Percentiles rank a stretch among this genome's conserved stretches.
These are phyloP conservation scores for Xerophyta viscosa DNA, from an alignment of 106 monocot species.

Conservation along the genomic window DNA sequence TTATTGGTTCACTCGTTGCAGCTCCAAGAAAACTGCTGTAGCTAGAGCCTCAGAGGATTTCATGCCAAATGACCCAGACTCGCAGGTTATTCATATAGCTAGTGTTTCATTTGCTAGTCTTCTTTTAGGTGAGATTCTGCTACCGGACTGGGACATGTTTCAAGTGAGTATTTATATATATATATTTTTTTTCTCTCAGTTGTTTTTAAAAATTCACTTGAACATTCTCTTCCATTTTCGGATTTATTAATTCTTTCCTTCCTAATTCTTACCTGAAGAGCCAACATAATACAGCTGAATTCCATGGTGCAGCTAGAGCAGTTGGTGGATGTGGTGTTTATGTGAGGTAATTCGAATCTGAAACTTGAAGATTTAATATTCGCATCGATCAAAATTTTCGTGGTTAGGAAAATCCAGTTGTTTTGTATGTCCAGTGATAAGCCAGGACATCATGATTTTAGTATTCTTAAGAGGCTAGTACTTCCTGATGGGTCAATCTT, in stretches of 20 bases:
- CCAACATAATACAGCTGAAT: conserved; percentile 18
- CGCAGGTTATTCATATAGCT: conserved; percentile 35
- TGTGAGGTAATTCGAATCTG: conserved; percentile 18
- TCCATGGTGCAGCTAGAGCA: conserved; percentile 37
- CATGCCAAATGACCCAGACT: conserved; percentile 19
- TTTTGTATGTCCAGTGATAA: conserved; percentile 21
- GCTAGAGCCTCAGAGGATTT: conserved; percentile 36
- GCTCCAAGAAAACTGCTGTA: conserved; percentile 19
- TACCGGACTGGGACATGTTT: conserved; percentile 35
- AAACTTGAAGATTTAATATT: not conserved
- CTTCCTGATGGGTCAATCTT: conserved; percentile 34
- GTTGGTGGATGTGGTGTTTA: conserved; percentile 33
- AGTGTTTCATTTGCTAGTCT: conserved; percentile 28
- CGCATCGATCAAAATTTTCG: not conserved
- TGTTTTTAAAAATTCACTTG: too few species aligned
- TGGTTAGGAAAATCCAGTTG: not conserved
- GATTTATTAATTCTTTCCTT: not conserved
- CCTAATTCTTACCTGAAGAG: conserved; percentile 9
- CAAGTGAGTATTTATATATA: conserved; percentile 11
- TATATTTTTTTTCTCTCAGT: not conserved
- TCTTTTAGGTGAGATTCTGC: conserved; percentile 25
- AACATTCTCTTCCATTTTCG: not conserved
- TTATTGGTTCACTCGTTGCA: conserved; percentile 1
- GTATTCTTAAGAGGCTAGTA: conserved; percentile 27
- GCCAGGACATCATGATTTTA: conserved; percentile 29